Conservation (phyloP, 768 basidiomycete genomes). For the Phylloporus arenicola region DNA sequence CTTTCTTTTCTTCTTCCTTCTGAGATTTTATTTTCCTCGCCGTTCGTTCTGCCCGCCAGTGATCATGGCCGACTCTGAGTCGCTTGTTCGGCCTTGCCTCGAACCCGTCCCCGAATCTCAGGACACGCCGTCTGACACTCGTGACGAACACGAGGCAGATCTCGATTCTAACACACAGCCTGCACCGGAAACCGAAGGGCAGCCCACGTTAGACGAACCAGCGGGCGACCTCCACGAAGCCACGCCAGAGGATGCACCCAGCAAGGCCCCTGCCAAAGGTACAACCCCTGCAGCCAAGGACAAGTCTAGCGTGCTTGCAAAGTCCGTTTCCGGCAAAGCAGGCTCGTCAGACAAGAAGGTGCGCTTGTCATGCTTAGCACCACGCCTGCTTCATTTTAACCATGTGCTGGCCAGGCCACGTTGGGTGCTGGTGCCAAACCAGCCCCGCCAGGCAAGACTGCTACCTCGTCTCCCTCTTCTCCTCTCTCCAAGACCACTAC, state of each 20-base stretch:
- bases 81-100: slow-evolving; percentile 17
- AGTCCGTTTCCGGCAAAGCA: slow-evolving; percentile 40
- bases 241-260: slow-evolving; percentile 23
- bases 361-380: slow-evolving; percentile 20
- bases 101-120: slow-evolving; percentile 20
- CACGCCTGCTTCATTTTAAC: slow-evolving; percentile 22
- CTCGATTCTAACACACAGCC: slow-evolving; percentile 20
- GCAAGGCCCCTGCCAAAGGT: slow-evolving; percentile 26
- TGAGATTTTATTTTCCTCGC: slow-evolving; percentile 8
- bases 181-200: slow-evolving; percentile 12
- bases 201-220: slow-evolving; percentile 13
- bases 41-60: slow-evolving; percentile 9
- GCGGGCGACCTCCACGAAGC: slow-evolving; percentile 18
- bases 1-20: slow-evolving; percentile 9
- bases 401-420: slow-evolving; percentile 47
- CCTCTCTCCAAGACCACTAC: slow-evolving; percentile 29
- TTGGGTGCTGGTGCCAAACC: slow-evolving; percentile 54
- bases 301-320: slow-evolving; percentile 38
- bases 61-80: slow-evolving; percentile 37
- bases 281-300: slow-evolving; percentile 23
- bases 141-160: slow-evolving; percentile 38
- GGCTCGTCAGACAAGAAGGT: slow-evolving; percentile 68
- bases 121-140: slow-evolving; percentile 20
- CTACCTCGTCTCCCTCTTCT: slow-evolving; percentile 27
- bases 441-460: slow-evolving; percentile 39